Evolutionary conservation across 1,284 basidiomycete species (phyloP), one percentile per base, ranked within the genome.

Genomic region (Ustilago hordei): DNA sequence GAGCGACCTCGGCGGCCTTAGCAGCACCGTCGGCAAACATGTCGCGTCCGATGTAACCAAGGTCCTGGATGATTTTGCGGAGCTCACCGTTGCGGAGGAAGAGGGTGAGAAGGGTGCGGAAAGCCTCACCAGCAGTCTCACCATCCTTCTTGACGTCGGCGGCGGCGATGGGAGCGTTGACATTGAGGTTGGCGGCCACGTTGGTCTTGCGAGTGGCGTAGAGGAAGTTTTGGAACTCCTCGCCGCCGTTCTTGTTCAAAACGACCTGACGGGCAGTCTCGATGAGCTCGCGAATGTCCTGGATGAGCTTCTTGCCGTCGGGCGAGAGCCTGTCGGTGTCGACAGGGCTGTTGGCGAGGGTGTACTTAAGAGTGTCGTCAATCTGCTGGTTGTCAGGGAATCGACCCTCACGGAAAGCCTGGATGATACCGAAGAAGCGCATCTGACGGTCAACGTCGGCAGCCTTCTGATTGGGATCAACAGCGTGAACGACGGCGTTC

Each of bases 21-120:
- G 88, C 86, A 0, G 93, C 92, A 34, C 90, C 91, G 57, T 90
- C 91, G 19, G 93, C 91, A 72, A 96, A 91, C 65, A 97, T 88
- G 87, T 96, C 94, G 63, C 94, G 92, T 12, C 82, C 83, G 43
- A 84, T 77, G 69, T 79, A 66, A 56, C 79, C 80, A 39, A 83
- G 57, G 64, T 83, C 82, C 69, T 83, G 68, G 58, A 85, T 62
- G 50, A 85, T 60, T 62, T 79, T 81, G 78, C 78, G 79, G 12
- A 73, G 60, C 74, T 84, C 82, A 48, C 81, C 82, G 69, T 84
- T 84, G 47, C 80, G 77, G 50, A 84, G 78, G 78, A 83, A 83
- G 68, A 84, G 78, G 70, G 82, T 84, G 69, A 81, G 47, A 28
- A 84, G 70, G 38, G 81, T 82, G 62, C 79, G 75, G 66, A 84